A percentile compares a stretch with the other conserved stretches of the same genome.
Evolutionary conservation across 371 early-diverging fungal species (phyloP).

Genomic region (Mortierella sp.): DNA sequence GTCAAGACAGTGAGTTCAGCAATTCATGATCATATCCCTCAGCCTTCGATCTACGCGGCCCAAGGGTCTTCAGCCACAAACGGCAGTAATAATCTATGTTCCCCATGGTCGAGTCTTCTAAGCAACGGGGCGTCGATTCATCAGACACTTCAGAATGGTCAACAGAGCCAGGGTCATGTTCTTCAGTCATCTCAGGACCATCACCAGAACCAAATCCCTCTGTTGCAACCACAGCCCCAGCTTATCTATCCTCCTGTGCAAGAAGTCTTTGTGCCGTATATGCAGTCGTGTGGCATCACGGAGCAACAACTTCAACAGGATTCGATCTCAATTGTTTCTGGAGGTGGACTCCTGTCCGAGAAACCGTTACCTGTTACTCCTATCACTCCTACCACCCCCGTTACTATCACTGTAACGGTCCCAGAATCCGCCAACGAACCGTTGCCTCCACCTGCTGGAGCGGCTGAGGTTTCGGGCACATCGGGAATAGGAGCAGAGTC

Average conservation of each 20-base stretch:
- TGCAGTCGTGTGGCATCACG: constrained; percentile 34
- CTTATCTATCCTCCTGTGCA: constrained; percentile 18
- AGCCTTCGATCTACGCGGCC: constrained; percentile 31
- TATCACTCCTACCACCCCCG: background rate
- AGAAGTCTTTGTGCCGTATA: constrained; percentile 30
- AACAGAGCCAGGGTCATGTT: constrained; percentile 10
- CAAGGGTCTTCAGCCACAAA: background rate
- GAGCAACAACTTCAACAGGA: constrained; percentile 4
- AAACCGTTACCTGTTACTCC: background rate
- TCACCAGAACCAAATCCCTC: background rate
- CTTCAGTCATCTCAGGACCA: constrained; percentile 3
- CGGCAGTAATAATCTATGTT: constrained; percentile 3
- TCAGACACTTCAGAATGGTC: constrained; percentile 5
- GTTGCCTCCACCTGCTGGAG: no score
- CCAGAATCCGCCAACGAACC: no score
- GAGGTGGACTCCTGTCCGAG: no score
- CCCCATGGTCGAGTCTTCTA: constrained; percentile 4
- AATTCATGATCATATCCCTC: constrained; percentile 35
- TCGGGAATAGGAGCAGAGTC: no score
- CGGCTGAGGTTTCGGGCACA: no score
- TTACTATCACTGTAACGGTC: background rate
- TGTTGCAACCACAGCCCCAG: background rate
- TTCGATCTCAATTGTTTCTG: background rate
- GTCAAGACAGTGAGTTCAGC: constrained; percentile 36
- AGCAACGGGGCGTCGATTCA: background rate